Evolutionary conservation across 2,329 filamentous ascomycete species (phyloP).

Genomic region (Fusarium anthophilum): DNA sequence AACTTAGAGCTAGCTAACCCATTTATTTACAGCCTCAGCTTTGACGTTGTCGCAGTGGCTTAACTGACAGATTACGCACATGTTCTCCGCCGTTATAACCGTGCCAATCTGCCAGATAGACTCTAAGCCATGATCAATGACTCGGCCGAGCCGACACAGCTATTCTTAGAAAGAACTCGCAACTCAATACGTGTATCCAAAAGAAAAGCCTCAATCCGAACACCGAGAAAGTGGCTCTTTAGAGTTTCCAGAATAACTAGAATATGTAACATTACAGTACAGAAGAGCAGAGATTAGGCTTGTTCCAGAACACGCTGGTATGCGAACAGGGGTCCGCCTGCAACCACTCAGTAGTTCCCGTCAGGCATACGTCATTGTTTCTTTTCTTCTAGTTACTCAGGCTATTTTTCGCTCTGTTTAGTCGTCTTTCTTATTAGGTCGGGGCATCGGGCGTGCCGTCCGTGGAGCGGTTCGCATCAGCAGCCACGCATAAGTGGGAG

Average conservation of each 20-base stretch:
- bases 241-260: slow-evolving; percentile 1
- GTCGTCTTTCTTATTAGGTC: background rate
- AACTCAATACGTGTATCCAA: background rate
- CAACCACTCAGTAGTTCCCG: slow-evolving; percentile 21
- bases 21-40: background rate
- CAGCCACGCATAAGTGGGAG: slow-evolving; percentile 12
- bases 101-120: background rate
- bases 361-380: slow-evolving; percentile 36
- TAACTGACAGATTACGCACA: background rate
- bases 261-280: slow-evolving; percentile 12
- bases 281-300: background rate
- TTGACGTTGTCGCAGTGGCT: background rate
- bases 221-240: slow-evolving; percentile 1
- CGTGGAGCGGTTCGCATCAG: slow-evolving; percentile 8
- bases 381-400: background rate
- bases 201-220: background rate
- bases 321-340: slow-evolving; percentile 21
- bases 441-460: slow-evolving; percentile 24
- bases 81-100: background rate
- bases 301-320: slow-evolving; percentile 14
- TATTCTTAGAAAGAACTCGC: slow-evolving; percentile 15
- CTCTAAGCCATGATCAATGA: background rate
- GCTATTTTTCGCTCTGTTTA: background rate
- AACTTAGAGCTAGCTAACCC: background rate
- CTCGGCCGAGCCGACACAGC: slow-evolving; percentile 1